Percentiles rank a stretch among this genome's conserved stretches.
Conservation (phyloP, 192 early-diverging fungal genomes). For the Umbelopsis vinacea region DNA sequence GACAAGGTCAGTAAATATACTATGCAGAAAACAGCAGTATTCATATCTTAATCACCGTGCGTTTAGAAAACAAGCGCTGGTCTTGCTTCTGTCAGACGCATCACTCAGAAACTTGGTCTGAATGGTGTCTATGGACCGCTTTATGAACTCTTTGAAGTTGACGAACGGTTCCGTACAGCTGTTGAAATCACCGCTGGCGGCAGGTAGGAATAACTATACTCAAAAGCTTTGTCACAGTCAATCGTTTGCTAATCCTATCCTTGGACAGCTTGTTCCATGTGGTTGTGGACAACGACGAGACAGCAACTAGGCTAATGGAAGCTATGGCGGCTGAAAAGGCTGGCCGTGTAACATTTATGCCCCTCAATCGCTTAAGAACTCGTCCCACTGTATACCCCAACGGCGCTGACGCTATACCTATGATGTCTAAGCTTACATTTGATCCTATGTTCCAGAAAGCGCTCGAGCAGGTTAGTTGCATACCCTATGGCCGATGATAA, state of each 20-base stretch:
- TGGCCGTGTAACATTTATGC: conserved; percentile 95
- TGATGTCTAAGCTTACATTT: conserved; percentile 80
- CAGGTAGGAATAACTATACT: conserved; percentile 47
- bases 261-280: conserved; percentile 86
- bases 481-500: no score
- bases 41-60: background rate
- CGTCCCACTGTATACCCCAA: conserved; percentile 61
- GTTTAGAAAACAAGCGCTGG: conserved; percentile 77
- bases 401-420: conserved; percentile 76
- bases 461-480: conserved; percentile 71
- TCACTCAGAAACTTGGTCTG: conserved; percentile 67
- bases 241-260: conserved; percentile 2
- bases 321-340: conserved; percentile 57
- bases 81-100: conserved; percentile 68
- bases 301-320: conserved; percentile 77
- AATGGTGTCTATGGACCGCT: conserved; percentile 88
- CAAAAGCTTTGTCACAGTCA: background rate
- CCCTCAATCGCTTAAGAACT: conserved; percentile 85
- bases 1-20: conserved; percentile 59
- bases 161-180: conserved; percentile 80
- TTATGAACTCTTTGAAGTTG: conserved; percentile 90
- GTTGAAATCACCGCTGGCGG: conserved; percentile 88
- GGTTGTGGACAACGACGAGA: conserved; percentile 94
- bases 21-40: background rate
- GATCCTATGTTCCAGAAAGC: conserved; percentile 73